These are phyloP conservation scores for Phycomyces nitens DNA, from an alignment of 192 early-diverging fungal species.

Conservation along the genomic window DNA sequence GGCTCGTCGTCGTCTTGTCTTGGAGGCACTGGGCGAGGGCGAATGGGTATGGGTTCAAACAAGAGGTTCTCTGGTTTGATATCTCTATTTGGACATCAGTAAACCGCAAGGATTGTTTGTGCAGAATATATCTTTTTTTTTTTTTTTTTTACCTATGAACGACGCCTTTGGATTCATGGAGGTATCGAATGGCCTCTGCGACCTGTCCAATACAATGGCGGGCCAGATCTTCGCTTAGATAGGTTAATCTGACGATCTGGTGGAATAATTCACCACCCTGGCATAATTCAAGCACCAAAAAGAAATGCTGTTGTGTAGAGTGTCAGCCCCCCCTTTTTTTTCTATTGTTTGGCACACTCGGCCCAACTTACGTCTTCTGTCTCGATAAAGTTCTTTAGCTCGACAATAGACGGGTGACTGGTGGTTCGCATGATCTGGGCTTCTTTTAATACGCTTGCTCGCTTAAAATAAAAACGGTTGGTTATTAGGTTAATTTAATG, in stretches of 20 bases:
- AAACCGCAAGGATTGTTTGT: no score
- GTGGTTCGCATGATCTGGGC: conserved; percentile 78
- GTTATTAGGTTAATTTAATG: background rate
- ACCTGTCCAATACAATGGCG: conserved; percentile 84
- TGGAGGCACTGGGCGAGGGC: conserved; percentile 29
- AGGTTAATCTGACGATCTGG: conserved; percentile 76
- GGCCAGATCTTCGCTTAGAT: conserved; percentile 76
- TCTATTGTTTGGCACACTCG: no score
- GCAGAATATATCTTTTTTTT: no score
- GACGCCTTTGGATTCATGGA: conserved; percentile 77
- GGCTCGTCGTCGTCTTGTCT: conserved; percentile 55
- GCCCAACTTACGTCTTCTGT: conserved; percentile 48
- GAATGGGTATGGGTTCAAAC: conserved; percentile 66
- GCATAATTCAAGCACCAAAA: conserved; percentile 76
- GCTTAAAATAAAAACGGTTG: conserved; percentile 37
- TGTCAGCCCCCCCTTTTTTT: no score
- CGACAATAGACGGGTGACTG: conserved; percentile 71
- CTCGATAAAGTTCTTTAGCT: conserved; percentile 71
- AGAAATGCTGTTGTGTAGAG: conserved; percentile 47
- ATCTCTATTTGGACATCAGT: no score
- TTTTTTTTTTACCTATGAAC: conserved; percentile 51
- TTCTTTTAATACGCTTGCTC: conserved; percentile 83
- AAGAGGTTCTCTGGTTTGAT: conserved; percentile 93
- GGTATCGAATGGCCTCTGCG: conserved; percentile 76
- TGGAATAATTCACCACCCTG: conserved; percentile 89